Conservation (phyloP, 139 green algal species). For the Monoraphidium neglectum region DNA sequence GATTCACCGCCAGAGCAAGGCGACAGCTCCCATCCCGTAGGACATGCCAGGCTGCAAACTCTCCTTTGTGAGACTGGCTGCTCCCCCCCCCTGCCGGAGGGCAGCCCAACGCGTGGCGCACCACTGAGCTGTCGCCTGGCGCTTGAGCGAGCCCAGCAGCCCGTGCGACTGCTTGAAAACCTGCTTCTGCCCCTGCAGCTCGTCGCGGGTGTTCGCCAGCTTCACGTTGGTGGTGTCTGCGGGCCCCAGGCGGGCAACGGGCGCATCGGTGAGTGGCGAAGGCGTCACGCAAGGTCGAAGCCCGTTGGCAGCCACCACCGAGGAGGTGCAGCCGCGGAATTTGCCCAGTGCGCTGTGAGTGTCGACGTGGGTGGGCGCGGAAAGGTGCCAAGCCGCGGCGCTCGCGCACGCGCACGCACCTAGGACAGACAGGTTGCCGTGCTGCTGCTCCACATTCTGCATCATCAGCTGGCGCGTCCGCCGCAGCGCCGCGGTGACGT, state of each 20-base stretch:
- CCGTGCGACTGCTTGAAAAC: conserved; percentile 42
- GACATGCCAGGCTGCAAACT: background rate
- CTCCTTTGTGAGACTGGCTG: too few relatives aligned
- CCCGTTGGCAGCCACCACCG: too few relatives aligned
- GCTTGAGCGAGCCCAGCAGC: conserved; percentile 62
- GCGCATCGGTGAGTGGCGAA: too few relatives aligned
- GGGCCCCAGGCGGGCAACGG: too few relatives aligned
- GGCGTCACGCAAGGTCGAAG: too few relatives aligned
- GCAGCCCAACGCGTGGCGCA: conserved; percentile 8
- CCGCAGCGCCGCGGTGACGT: conserved; percentile 69
- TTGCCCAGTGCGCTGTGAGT: too few relatives aligned
- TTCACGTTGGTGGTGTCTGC: conserved; percentile 48
- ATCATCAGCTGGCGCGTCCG: conserved; percentile 62
- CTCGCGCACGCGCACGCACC: conserved; percentile 21
- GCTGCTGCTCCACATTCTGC: conserved; percentile 72
- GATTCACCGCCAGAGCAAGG: background rate
- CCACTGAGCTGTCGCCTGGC: conserved; percentile 45
- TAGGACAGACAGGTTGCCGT: conserved; percentile 69
- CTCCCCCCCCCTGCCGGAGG: too few relatives aligned
- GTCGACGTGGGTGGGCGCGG: background rate
- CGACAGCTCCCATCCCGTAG: background rate
- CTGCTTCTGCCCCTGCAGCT: conserved; percentile 58
- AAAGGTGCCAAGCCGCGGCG: background rate
- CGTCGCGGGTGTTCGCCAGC: conserved; percentile 52
- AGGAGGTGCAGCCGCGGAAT: too few relatives aligned